Evolutionary conservation across 2,329 filamentous ascomycete genomes (phyloP), one percentile per base, ranked within the genome.

Genomic region (Alternaria tenuissima): DNA sequence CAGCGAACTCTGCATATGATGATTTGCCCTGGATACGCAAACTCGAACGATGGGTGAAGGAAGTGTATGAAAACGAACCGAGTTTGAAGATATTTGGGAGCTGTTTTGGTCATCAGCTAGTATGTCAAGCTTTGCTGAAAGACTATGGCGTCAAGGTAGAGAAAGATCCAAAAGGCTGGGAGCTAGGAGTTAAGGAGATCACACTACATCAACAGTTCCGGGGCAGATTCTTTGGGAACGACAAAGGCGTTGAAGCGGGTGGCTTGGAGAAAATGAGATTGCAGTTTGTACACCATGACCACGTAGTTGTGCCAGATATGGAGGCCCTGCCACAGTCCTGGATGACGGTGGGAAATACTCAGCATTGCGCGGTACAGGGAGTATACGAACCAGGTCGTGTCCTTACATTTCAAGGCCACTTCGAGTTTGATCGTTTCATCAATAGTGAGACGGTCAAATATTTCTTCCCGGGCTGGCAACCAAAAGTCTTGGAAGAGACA

Each of bases 31-130:
- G 73, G 74, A 68, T 76, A 28, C 58, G 52, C 22, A 51, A 18
- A 20, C 65, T 76, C 2, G 61, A 69, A 12, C 34, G 52, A n/a
- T 82, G 78, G 62, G 67, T 80, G 6, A 38, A 38, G 41, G 60
- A 70, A 6, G 52, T 76, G 0, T 82, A 80, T 57, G 67, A 55
- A 58, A 71, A 61, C 5, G 42, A 70, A 12, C 67, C 68, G 0
- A 58, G 55, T 0, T 61, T 82, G 44, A 80, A 76, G 55, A 75
- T 82, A 5, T 81, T 82, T 53, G 80, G 80, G 1, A 80, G 77
- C 26, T 83, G 81, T 57, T 82, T 82, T 47, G 80, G 81, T 1
- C 80, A 82, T 51, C 80, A 82, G 55, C 59, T 82, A 5, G 60
- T 82, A 5, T 79, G 76, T 56, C 74, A 79, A 52, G 74, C 78